Conservation (phyloP, 805 yeast species). For the Millerozyma acaciae region DNA sequence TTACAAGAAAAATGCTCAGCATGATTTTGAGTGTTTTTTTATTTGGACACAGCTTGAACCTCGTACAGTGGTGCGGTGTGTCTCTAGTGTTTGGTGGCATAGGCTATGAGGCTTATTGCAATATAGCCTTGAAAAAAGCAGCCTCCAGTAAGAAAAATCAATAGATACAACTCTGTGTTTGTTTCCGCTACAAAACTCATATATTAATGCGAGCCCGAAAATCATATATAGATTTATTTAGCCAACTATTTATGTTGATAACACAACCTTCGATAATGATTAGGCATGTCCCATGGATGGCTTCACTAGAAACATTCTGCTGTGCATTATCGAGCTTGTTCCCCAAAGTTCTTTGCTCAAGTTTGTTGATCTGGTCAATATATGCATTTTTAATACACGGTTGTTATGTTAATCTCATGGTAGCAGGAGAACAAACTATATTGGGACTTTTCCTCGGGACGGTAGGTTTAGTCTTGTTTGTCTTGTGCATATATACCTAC, state of each 20-base stretch:
- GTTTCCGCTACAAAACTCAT: too few relatives aligned
- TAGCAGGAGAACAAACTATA: slow-evolving; percentile 4
- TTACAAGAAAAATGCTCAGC: slow-evolving; percentile 93
- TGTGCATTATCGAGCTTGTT: slow-evolving; percentile 38
- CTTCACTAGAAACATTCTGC: slow-evolving; percentile 20
- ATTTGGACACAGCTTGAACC: slow-evolving; percentile 71
- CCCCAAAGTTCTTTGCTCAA: slow-evolving; percentile 47
- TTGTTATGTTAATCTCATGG: not conserved
- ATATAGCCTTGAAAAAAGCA: slow-evolving; percentile 11
- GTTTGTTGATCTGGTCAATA: slow-evolving; percentile 46
- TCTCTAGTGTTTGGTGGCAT: slow-evolving; percentile 80
- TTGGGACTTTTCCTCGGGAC: slow-evolving; percentile 15
- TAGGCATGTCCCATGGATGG: slow-evolving; percentile 12
- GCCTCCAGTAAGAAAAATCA: slow-evolving; percentile 4
- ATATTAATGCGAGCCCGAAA: too few relatives aligned
- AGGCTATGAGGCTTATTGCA: slow-evolving; percentile 62
- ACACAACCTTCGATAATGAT: slow-evolving; percentile 20
- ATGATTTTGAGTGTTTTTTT: slow-evolving; percentile 85
- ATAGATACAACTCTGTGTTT: slow-evolving; percentile 3
- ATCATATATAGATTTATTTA: not conserved
- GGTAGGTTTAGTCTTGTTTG: slow-evolving; percentile 25
- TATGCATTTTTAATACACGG: slow-evolving; percentile 25
- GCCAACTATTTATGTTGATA: slow-evolving; percentile 14
- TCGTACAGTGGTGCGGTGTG: slow-evolving; percentile 77
- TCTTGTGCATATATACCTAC: slow-evolving; percentile 47